Evolutionary conservation across 208 protist genomes (phyloP), one percentile per base, ranked within the genome.

Genomic region (Trypanosoma rangeli): DNA sequence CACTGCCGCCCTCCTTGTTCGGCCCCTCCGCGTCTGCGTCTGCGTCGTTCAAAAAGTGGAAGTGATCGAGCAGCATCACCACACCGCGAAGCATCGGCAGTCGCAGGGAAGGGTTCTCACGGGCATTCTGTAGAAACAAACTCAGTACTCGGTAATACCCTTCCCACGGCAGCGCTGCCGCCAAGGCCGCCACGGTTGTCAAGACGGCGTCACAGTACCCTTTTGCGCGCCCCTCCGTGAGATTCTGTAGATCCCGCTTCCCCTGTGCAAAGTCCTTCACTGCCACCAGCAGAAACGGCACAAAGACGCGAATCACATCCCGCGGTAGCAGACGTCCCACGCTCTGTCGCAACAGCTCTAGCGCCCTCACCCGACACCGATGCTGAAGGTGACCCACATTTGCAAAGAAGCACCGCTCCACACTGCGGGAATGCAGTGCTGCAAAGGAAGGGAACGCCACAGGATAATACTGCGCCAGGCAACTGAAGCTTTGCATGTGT

Each of bases 221-320:
- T 55, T 85, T 87, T n/a, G 87, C 86, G 31, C 82, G 75, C 15
- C 86, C 85, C 65, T 96, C 92, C 20, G 87, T 93, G 54, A 93
- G 50, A 74, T 94, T 94, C 28, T 84, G 76, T 64, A 89, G 75
- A 49, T 85, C 79, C 16, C 89, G 76, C 77, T 94, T 94, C 26
- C 92, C 92, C 62, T 94, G 85, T 29, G 89, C 85, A 53, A 92
- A 94, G 82, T 97, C 92, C 67, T 92, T 92, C 29, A 97, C 81
- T 3, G 81, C 85, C 52, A 70, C 83, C 63, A 97, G 70, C 15
- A 93, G 75, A 78, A 94, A 97, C 24, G 92, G 92, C 15, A 97
- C 76, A 73, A 97, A 93, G 10, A 97, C 89, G 31, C 92, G 87
- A 64, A 97, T 71, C 7, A 91, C 24, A 68, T 97, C 89, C 53